These are phyloP conservation scores for Candida mesenterica DNA, from an alignment of 1,139 yeast genomes.

Conservation along the genomic window DNA sequence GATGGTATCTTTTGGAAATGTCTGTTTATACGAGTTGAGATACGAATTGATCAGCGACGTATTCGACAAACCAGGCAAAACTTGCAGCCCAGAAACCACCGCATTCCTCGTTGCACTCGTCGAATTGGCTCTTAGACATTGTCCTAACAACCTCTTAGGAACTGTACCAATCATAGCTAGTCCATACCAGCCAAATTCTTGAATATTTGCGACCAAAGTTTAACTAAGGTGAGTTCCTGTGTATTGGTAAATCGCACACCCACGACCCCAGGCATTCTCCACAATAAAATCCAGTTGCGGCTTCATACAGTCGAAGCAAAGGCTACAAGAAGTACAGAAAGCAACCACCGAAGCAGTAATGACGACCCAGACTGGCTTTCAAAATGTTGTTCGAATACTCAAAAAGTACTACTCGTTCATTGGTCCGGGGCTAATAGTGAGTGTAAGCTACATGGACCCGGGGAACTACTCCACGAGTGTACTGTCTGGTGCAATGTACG, in stretches of 20 bases:
- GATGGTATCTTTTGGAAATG: conserved; percentile 29
- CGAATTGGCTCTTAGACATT: neutral
- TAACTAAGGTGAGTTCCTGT: no score
- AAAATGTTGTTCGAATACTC: conserved; percentile 11
- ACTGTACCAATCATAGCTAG: neutral
- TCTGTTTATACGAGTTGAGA: conserved; percentile 11
- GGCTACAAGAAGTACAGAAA: no score
- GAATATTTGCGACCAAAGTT: no score
- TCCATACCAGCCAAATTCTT: no score
- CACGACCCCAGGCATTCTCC: no score
- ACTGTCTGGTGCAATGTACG: conserved; percentile 72
- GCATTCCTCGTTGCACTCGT: neutral
- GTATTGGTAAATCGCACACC: no score
- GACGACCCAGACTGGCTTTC: neutral
- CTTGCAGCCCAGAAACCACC: neutral
- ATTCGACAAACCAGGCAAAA: no score
- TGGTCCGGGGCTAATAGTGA: conserved; percentile 79
- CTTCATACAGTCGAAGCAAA: no score
- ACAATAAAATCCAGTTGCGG: no score
- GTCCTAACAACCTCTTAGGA: neutral
- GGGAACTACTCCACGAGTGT: conserved; percentile 82
- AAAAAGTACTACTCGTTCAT: conserved; percentile 57
- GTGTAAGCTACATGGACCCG: conserved; percentile 80
- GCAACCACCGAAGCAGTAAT: no score
- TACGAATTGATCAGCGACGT: no score